Base-by-base conservation (phyloP, 495 filamentous ascomycete species). In the Lasiosphaeria hispida region DNA sequence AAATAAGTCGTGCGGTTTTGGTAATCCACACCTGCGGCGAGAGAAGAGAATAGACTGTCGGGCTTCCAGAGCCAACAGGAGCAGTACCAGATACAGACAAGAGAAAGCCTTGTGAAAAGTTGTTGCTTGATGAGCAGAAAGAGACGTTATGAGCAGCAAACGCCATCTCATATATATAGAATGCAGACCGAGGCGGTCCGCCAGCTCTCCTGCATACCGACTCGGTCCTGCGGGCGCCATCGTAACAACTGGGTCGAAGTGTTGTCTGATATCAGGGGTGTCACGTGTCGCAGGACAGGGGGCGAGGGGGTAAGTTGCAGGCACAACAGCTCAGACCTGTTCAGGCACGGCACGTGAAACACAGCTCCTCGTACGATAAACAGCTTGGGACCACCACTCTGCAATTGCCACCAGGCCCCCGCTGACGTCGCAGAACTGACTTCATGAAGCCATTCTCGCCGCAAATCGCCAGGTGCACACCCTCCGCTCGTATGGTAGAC, bases 11-110 rank as follows among this genome's bases (percentile, higher is more conserved):
- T 13, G 43, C 61, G 61, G 49, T 58, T 60, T 33, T 53, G 56
- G n/a, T 57, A 23, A 55, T 67, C 59, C 59, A 61, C 58, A 33
- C 58, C 51, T 45, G 11, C 18, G 47, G 40, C 36, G 23, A 53
- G 13, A 37, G 33, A 48, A 10, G 34, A 55, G 30, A 43, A 50
- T 10, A 41, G 42, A 17, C 33, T 18, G 52, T 58, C 63, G 49
- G 56, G 45, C 65, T 67, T 48, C 65, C 65, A 64, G 65, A 67
- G 65, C 48, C 64, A 61, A 63, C 43, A 13, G 10, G 17, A 45
- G 11, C n/a, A 47, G 23, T 34, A 42, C 10, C 13, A 38, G 23
- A 39, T 11, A 37, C 38, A 51, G 44, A 34, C 10, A 33, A 23
- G 47, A 53, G 42, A 23, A 19, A 14, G 19, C 14, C 10, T 48